Conservation (phyloP, 495 filamentous ascomycete species). For the Elasticomyces elasticus region DNA sequence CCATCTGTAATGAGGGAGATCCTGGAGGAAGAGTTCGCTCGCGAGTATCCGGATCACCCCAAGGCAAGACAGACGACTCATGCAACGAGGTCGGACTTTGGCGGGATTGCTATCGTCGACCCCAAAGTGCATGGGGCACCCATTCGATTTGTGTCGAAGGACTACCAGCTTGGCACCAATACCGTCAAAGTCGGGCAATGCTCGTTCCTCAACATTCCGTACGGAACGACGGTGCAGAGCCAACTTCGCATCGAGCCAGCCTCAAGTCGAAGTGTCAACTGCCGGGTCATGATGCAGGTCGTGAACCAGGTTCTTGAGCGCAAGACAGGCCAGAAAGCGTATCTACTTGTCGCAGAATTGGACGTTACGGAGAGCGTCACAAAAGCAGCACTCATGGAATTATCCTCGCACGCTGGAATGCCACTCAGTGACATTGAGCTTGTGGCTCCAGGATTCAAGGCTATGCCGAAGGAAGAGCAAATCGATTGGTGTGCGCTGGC, state of each 20-base stretch:
- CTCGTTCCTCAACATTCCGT: conserved; percentile 11
- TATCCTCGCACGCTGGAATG: not conserved
- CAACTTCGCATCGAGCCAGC: conserved; percentile 10
- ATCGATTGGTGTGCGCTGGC: conserved; percentile 16
- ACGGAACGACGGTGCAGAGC: conserved; percentile 7
- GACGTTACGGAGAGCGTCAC: conserved; percentile 15
- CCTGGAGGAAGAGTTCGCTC: conserved; percentile 2
- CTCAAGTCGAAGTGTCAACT: conserved; percentile 1
- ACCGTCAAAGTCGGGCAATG: conserved; percentile 6
- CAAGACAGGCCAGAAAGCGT: conserved; percentile 1
- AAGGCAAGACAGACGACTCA: not conserved
- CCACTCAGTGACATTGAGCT: conserved; percentile 2
- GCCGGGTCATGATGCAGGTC: conserved; percentile 9
- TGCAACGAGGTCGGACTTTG: not conserved
- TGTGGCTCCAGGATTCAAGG: not conserved
- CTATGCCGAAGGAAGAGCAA: not conserved
- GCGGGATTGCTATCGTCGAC: conserved; percentile 16
- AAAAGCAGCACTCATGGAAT: conserved; percentile 5
- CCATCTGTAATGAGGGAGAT: not conserved
- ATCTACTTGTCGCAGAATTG: conserved; percentile 12
- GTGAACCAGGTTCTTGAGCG: conserved; percentile 13
- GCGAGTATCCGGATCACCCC: conserved; percentile 2
- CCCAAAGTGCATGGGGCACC: conserved; percentile 13
- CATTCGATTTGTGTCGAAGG: conserved; percentile 7
- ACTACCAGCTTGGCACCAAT: conserved; percentile 8